A percentile compares a stretch with the other conserved stretches of the same genome.
Conservation (phyloP, 768 basidiomycete genomes). For the Tulasnella sp. region DNA sequence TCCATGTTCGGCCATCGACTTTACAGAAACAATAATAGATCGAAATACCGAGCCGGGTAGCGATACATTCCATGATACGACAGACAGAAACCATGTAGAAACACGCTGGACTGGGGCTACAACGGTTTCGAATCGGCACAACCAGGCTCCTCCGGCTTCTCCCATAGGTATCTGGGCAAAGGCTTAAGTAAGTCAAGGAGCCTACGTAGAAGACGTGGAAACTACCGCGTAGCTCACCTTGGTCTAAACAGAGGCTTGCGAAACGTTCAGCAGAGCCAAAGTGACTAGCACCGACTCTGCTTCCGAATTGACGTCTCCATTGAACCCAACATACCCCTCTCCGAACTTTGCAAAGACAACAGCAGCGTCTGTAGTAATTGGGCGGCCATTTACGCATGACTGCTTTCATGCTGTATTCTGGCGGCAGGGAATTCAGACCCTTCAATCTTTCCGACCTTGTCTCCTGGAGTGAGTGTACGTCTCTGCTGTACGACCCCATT, state of each 20-base stretch:
- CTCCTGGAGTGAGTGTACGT: constrained; percentile 34
- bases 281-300: constrained; percentile 28
- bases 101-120: too few relatives aligned
- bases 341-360: constrained; percentile 28
- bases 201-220: too few relatives aligned
- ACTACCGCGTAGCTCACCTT: not conserved
- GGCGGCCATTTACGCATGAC: constrained; percentile 31
- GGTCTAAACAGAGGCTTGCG: not conserved
- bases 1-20: not conserved
- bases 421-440: not conserved
- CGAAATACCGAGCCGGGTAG: too few relatives aligned
- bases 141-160: too few relatives aligned
- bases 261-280: constrained; percentile 32
- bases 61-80: too few relatives aligned
- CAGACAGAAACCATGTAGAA: too few relatives aligned
- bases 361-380: not conserved
- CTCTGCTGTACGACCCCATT: constrained; percentile 36
- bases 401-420: constrained; percentile 39
- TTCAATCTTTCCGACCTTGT: constrained; percentile 15
- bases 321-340: constrained; percentile 36
- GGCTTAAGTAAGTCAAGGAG: too few relatives aligned
- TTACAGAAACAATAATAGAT: too few relatives aligned
- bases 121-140: too few relatives aligned
- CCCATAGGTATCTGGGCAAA: too few relatives aligned
- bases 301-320: constrained; percentile 35